Evolutionary conservation across 1,139 yeast species (phyloP), one percentile per base, ranked within the genome.

Genomic region (Geotrichum klebahnii): DNA sequence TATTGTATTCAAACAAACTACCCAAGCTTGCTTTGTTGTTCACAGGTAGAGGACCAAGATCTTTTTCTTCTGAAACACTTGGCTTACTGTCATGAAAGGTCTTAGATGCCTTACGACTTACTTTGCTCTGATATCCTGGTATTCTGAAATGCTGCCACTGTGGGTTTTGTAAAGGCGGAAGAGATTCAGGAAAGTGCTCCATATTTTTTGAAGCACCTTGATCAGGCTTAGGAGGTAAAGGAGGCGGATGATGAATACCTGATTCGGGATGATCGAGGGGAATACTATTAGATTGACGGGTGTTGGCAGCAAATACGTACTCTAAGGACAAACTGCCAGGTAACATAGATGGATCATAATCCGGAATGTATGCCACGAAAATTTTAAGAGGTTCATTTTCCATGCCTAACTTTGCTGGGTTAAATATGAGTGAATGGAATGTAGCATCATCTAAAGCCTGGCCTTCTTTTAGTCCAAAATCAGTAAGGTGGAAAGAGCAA

Each of bases 391-490:
- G 46, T n/a, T 63, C 67, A 12, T 57, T 57, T 1, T 62, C 50
- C 0, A 26, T 5, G 12, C 42, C 41, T 35, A 24, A 10, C 16
- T 31, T 46, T 34, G 37, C 47, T 23, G 42, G 45, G 20, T 44
- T 47, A 19, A 47, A 50, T 19, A 60, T 38, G 5, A 62, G 59
- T 1, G 68, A 62, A 31, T 74, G 74, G 35, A 85, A 72, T 1
- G 81, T 71, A 1, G 65, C 62, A 48, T 78, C 80, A 44, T 73
- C 74, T 17, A 89, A 66, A 0, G 81, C 74, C 2, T 73, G 78
- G 3, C 96, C 96, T 41, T 79, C 78, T 3, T 72, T 72, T 44
- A 81, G 74, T 14, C 80, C 79, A 62, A 82, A 80, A 43, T 88
- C 95, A 0, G 95, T 85, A 55, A 88, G 67, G 59, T 83, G 89